Evolutionary conservation across 108 stramenopile species (phyloP).

Genomic region (Pseudonitzschia multiseries): DNA sequence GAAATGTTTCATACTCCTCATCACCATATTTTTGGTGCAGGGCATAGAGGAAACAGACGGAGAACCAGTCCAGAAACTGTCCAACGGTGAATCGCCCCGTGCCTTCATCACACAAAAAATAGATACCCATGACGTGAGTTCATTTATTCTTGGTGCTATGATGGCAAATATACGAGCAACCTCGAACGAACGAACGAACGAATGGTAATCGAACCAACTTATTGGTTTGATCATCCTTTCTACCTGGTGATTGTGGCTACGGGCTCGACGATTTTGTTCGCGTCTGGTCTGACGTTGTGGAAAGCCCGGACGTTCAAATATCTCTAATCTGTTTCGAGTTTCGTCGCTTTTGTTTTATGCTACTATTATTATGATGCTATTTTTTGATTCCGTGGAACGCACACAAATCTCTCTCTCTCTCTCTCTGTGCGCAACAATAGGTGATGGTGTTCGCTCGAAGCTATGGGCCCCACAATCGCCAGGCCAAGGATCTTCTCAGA

Average conservation of each 20-base stretch:
- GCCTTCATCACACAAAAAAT: constrained; percentile 25
- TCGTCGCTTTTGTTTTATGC: no score
- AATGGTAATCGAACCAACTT: no score
- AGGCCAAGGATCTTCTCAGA: constrained; percentile 23
- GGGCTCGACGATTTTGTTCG: no score
- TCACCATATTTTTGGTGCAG: constrained; percentile 1
- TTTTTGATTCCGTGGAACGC: no score
- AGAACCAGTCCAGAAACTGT: constrained; percentile 20
- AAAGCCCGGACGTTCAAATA: no score
- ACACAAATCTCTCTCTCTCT: no score
- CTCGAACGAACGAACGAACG: not conserved
- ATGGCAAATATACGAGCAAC: not conserved
- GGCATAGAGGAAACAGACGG: not conserved
- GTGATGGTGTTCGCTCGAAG: constrained; percentile 43
- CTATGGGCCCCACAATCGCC: constrained; percentile 30
- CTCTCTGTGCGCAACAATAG: constrained; percentile 10
- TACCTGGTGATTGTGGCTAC: no score
- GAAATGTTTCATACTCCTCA: not conserved
- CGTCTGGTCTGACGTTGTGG: no score
- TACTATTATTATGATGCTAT: no score
- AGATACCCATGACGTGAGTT: constrained; percentile 36
- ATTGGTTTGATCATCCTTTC: no score
- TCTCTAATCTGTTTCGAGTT: no score
- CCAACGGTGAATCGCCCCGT: constrained; percentile 24
- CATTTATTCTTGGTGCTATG: not conserved